phyloP scores from a whole-genome alignment of 1,139 yeast genomes.

The Taiozyma sp. region DNA sequence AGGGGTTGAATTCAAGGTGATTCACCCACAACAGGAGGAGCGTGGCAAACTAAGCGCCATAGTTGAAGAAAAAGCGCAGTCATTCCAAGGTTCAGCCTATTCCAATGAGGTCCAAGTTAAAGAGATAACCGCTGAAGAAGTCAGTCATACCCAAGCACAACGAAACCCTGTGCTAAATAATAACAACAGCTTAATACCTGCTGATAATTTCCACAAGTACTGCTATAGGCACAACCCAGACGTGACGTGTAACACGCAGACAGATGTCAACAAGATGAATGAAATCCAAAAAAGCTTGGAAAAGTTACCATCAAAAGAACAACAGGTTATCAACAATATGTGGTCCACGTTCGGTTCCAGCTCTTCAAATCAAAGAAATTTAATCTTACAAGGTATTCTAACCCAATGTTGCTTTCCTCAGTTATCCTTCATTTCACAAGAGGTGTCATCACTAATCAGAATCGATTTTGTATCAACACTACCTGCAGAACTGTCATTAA shows the following conservation, averaged over 20 bases:
- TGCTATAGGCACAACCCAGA: slow-evolving; percentile 95
- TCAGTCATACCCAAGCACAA: not conserved
- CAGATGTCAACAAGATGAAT: slow-evolving; percentile 62
- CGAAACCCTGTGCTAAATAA: slow-evolving; percentile 3
- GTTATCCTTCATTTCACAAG: slow-evolving; percentile 73
- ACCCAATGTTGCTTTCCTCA: slow-evolving; percentile 96
- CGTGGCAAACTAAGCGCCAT: not conserved
- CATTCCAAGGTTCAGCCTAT: not conserved
- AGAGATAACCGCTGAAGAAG: not conserved
- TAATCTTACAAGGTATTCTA: slow-evolving; percentile 77
- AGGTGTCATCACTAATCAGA: slow-evolving; percentile 71
- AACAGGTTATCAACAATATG: slow-evolving; percentile 65
- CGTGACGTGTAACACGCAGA: slow-evolving; percentile 59
- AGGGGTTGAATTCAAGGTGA: not conserved
- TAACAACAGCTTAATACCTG: slow-evolving; percentile 16
- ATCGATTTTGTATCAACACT: slow-evolving; percentile 83
- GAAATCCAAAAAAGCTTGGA: slow-evolving; percentile 54
- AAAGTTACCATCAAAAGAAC: slow-evolving; percentile 53
- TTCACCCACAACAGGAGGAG: not conserved
- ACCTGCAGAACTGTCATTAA: slow-evolving; percentile 81
- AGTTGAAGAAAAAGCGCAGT: not conserved
- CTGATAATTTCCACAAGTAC: slow-evolving; percentile 52
- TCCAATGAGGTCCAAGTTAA: not conserved
- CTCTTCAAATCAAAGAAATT: slow-evolving; percentile 57
- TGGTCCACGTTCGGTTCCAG: slow-evolving; percentile 80